phyloP scores from a whole-genome alignment of 2,329 filamentous ascomycete genomes.

The Alternaria burnsii region DNA sequence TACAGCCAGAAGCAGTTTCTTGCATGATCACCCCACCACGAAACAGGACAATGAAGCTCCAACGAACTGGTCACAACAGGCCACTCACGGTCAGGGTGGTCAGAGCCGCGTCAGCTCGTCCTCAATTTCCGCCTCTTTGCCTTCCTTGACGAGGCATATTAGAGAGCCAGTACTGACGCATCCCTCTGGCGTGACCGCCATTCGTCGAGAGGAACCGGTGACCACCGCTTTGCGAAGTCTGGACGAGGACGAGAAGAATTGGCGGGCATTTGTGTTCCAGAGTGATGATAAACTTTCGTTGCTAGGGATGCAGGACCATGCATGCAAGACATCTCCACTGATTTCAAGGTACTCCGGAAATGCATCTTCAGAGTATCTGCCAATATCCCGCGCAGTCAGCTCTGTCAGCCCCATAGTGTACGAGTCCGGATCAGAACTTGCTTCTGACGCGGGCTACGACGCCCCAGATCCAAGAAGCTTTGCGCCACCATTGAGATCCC shows the following conservation, averaged over 20 bases:
- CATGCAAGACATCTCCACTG: constrained; percentile 1
- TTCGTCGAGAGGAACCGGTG: background rate
- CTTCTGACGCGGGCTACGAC: constrained; percentile 34
- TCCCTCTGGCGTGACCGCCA: background rate
- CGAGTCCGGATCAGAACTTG: constrained; percentile 20
- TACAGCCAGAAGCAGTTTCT: constrained; percentile 21
- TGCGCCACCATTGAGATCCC: constrained; percentile 27
- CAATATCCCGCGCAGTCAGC: constrained; percentile 29
- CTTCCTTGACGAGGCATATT: constrained; percentile 26
- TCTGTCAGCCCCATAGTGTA: constrained; percentile 33
- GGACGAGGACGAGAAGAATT: constrained; percentile 38
- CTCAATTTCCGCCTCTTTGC: constrained; percentile 36
- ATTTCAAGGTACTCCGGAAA: constrained; percentile 13
- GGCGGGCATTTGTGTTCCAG: constrained; percentile 46
- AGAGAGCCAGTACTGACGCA: constrained; percentile 2
- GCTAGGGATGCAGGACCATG: constrained; percentile 9
- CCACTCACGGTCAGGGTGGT: constrained; percentile 33
- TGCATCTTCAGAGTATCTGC: constrained; percentile 23
- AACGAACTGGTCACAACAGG: constrained; percentile 37
- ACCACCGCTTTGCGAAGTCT: constrained; percentile 4
- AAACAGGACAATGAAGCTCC: constrained; percentile 20
- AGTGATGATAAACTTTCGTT: constrained; percentile 21
- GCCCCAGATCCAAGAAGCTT: constrained; percentile 29
- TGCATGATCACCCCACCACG: constrained; percentile 25
- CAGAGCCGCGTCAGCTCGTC: constrained; percentile 26